These are phyloP conservation scores for Erodium texanum DNA, from an alignment of 441 rosid species.

Conservation along the genomic window DNA sequence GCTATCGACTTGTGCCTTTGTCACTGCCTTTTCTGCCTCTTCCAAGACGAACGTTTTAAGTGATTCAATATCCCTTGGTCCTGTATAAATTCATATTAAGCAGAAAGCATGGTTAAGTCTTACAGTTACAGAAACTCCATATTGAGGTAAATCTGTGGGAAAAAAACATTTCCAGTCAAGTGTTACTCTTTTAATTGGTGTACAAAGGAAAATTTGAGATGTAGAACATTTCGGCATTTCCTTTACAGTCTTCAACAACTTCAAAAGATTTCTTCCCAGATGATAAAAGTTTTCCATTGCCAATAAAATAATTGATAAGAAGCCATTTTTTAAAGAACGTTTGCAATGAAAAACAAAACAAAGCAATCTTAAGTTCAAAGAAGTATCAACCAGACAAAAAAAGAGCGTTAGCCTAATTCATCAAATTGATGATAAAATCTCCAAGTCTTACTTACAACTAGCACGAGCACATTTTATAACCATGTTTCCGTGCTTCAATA, in stretches of 20 bases:
- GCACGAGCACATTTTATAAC: not conserved
- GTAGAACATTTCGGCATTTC: not conserved
- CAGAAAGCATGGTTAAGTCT: not conserved
- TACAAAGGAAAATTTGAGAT: not conserved
- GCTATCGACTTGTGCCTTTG: conserved; percentile 43
- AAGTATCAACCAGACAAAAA: not conserved
- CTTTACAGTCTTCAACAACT: not conserved
- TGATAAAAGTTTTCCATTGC: not conserved
- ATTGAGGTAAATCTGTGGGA: not conserved
- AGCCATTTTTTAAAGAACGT: no score
- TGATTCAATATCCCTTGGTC: conserved; percentile 63
- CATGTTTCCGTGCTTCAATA: not conserved
- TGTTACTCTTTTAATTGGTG: not conserved
- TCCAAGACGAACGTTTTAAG: conserved; percentile 57
- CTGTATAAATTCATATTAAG: conserved; percentile 19
- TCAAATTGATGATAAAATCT: not conserved
- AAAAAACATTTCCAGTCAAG: not conserved
- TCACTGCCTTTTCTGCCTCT: conserved; percentile 79
- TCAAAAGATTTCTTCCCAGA: not conserved
- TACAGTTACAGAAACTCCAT: not conserved
- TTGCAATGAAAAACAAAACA: no score
- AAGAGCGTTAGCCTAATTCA: not conserved
- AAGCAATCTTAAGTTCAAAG: not conserved
- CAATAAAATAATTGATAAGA: no score
- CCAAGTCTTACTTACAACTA: not conserved